These are phyloP conservation scores for Alternaria infectoria DNA, from an alignment of 2,329 filamentous ascomycete genomes.

Conservation along the genomic window DNA sequence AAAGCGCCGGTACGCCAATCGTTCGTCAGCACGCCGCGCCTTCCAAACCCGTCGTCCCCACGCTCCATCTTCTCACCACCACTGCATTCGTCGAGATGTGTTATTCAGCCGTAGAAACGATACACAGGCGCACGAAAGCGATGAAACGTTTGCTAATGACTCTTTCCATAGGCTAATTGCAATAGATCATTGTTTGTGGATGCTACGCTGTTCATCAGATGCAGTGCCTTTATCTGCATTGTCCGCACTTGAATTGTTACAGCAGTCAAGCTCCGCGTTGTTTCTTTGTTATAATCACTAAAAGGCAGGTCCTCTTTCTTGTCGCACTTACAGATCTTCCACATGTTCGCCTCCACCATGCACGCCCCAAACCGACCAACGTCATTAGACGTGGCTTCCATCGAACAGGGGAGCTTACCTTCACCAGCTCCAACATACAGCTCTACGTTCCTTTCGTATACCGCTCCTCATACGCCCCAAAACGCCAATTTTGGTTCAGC, in stretches of 20 bases:
- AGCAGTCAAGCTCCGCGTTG: background rate
- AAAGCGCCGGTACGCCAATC: conserved; percentile 8
- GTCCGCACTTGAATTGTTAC: background rate
- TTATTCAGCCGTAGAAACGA: background rate
- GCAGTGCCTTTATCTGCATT: background rate
- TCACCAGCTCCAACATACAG: conserved; percentile 35
- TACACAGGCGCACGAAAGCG: background rate
- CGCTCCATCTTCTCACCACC: background rate
- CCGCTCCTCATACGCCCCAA: background rate
- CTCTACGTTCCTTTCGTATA: conserved; percentile 17
- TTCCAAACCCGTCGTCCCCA: conserved; percentile 1
- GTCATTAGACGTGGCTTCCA: conserved; percentile 22
- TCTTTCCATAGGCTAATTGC: background rate
- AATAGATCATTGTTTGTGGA: background rate
- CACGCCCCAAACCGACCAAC: conserved; percentile 10
- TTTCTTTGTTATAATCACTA: background rate
- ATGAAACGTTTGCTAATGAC: background rate
- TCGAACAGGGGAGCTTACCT: conserved; percentile 6
- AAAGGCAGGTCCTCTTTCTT: background rate
- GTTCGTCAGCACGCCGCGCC: background rate
- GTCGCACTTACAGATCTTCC: background rate
- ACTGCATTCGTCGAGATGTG: background rate
- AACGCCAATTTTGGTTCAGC: background rate
- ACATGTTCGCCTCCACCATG: conserved; percentile 5
- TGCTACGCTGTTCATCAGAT: background rate